Base-by-base conservation (phyloP, 495 filamentous ascomycete genomes). In the Neurospora sp. region DNA sequence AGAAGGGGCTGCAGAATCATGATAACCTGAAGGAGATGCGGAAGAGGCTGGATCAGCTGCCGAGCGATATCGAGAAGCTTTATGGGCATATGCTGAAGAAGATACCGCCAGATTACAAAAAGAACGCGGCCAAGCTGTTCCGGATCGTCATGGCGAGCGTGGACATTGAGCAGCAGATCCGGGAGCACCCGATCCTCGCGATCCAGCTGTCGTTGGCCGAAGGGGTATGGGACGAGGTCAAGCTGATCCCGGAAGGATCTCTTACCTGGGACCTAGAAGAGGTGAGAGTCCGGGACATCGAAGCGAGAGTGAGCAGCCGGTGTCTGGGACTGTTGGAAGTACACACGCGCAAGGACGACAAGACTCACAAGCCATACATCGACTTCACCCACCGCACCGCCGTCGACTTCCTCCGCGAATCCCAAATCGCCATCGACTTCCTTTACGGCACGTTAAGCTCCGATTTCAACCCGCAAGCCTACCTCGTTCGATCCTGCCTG, bases 141-240 rank as follows among this genome's bases (percentile, higher is more conserved):
- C 69, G 39, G 16, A 70, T 70, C 12, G 35, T 70, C 31, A 14
- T 39, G 69, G 39, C 37, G 5, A 70, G 69, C 69, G 12, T 38
- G 6, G 69, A 70, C 5, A 41, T 70, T 1, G 69, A 70, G 35
- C 69, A 38, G 69, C 37, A 38, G 0, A 70, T 70, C 2, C 69
- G 69, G 4, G 69, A 41, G 18, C 69, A 44, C 16, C 69, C 69
- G 23, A 2, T 70, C 11, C 31, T 70, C 16, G 69, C 69, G 9
- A 70, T 70, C 69, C 69, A 70, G 39, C 5, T 70, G n/a, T 70
- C 69, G n/a, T 31, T 70, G 37, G 69, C 69, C 11, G 69, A 70
- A 20, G 37, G 39, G 23, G 35, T 39, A 7, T 70, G 69, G 69
- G 39, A 70, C 9, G 39, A 38, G 18, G 69, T 41, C 20, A 41